Evolutionary conservation across 2,329 filamentous ascomycete genomes (phyloP), one percentile per base, ranked within the genome.

Genomic region (Xylariomycetidae sp.): DNA sequence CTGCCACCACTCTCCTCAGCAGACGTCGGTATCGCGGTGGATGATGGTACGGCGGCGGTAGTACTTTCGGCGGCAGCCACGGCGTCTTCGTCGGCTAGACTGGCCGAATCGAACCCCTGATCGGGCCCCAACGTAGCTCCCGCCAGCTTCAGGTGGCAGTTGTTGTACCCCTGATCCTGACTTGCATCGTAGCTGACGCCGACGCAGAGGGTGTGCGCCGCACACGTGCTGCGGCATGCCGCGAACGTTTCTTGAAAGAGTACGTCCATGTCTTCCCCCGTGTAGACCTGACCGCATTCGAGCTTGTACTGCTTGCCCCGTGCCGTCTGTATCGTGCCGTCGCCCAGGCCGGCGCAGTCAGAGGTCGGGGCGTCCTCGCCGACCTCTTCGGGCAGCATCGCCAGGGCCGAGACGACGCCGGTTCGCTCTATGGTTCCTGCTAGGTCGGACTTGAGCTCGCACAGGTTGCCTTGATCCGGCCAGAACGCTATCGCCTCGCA

Each of bases 71-170:
- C 28, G n/a, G n/a, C n/a, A n/a, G n/a, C n/a, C n/a, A n/a, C n/a
- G 14, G 15, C 17, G 13, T 20, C 17, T 5, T 14, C 18, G 15
- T 7, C 28, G 12, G 12, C 14, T 8, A 11, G 8, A n/a, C 5
- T 12, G 17, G 28, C 28, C 16, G 28, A 30, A 18, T 19, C 16
- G 28, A 20, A 30, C 16, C 28, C 16, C n/a, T 16, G 13, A 6
- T 11, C 14, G 16, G 15, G 10, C 16, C 5, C 17, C 4, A 30
- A 18, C 28, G 9, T 30, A 11, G 28, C 5, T 12, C 28, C 28
- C 16, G 28, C 28, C 15, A 19, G 5, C 28, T 30, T 30, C 28
- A 30, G 28, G 17, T 30, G 15, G 28, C 28, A 30, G 28, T 30
- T 30, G 16, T 19, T 16, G 28, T 19, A 30, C 12, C 28, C 28